These are phyloP conservation scores for Coemansia aciculifera DNA, from an alignment of 192 early-diverging fungal genomes.

Conservation along the genomic window DNA sequence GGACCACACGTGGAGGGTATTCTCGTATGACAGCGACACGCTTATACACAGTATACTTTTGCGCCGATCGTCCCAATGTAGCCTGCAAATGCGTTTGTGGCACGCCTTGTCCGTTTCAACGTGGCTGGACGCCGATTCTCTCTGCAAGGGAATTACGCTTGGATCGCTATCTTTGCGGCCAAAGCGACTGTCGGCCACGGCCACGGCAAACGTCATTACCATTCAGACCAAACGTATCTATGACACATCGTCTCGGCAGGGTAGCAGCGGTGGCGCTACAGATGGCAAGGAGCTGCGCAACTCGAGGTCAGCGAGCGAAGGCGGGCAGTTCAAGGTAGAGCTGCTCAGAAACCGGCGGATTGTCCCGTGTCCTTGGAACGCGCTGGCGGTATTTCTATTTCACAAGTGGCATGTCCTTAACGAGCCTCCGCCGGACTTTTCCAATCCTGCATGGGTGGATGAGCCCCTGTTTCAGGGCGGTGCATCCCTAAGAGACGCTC, in stretches of 20 bases:
- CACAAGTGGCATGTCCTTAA: conserved; percentile 50
- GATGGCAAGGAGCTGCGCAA: conserved; percentile 4
- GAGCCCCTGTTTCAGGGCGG: conserved; percentile 37
- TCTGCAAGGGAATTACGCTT: conserved; percentile 31
- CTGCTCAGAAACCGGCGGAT: conserved; percentile 29
- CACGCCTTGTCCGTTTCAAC: conserved; percentile 35
- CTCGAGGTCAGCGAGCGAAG: background rate
- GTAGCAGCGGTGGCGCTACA: background rate
- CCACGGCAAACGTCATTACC: conserved; percentile 4
- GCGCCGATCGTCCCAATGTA: conserved; percentile 44
- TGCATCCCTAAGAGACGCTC: conserved; percentile 15
- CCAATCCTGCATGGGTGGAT: conserved; percentile 24
- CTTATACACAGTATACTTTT: conserved; percentile 41
- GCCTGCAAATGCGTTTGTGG: conserved; percentile 51
- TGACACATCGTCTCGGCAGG: background rate
- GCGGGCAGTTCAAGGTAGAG: conserved; percentile 18
- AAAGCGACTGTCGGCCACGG: conserved; percentile 3
- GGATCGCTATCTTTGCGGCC: conserved; percentile 32
- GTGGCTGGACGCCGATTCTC: conserved; percentile 33
- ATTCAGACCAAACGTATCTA: conserved; percentile 2
- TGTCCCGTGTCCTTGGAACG: conserved; percentile 52
- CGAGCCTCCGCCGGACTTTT: conserved; percentile 46
- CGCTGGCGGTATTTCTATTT: conserved; percentile 38
- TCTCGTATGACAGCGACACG: conserved; percentile 28
- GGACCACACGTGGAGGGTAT: conserved; percentile 30